These are phyloP conservation scores for Xylariaceae sp. DNA, from an alignment of 2,329 filamentous ascomycete genomes.

Conservation along the genomic window DNA sequence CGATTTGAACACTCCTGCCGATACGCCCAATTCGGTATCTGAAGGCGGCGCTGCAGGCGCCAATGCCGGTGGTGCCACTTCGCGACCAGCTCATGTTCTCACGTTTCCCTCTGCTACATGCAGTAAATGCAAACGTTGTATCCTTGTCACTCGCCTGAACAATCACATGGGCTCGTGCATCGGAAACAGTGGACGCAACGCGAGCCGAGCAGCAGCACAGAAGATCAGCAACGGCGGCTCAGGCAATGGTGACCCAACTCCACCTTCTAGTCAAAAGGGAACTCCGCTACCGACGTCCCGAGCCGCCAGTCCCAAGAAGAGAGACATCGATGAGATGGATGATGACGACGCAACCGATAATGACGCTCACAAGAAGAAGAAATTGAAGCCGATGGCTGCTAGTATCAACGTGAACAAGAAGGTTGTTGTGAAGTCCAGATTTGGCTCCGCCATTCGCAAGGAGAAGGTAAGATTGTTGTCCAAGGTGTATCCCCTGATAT, in stretches of 20 bases:
- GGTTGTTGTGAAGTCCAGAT: conserved; percentile 51
- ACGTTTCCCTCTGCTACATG: conserved; percentile 62
- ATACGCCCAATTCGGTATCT: conserved; percentile 41
- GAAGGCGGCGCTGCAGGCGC: conserved; percentile 38
- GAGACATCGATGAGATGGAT: conserved; percentile 50
- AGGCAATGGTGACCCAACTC: conserved; percentile 50
- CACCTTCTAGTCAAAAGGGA: conserved; percentile 58
- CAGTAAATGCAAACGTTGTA: conserved; percentile 62
- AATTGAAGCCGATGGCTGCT: conserved; percentile 42
- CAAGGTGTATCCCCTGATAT: conserved; percentile 33
- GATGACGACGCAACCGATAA: conserved; percentile 51
- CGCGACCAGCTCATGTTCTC: conserved; percentile 54
- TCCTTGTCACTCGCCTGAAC: conserved; percentile 59
- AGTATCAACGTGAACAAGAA: conserved; percentile 47
- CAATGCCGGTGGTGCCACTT: conserved; percentile 29
- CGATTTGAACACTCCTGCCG: conserved; percentile 36
- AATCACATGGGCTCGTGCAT: conserved; percentile 66
- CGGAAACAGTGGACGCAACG: conserved; percentile 59
- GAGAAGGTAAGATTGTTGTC: conserved; percentile 49
- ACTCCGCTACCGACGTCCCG: conserved; percentile 53
- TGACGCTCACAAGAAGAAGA: conserved; percentile 53
- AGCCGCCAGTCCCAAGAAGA: conserved; percentile 51
- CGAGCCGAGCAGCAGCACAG: conserved; percentile 56
- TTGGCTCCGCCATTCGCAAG: conserved; percentile 41
- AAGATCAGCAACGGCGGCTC: conserved; percentile 55